Evolutionary conservation across 371 early-diverging fungal genomes (phyloP), one percentile per base, ranked within the genome.

Genomic region (Synchytrium microbalum): DNA sequence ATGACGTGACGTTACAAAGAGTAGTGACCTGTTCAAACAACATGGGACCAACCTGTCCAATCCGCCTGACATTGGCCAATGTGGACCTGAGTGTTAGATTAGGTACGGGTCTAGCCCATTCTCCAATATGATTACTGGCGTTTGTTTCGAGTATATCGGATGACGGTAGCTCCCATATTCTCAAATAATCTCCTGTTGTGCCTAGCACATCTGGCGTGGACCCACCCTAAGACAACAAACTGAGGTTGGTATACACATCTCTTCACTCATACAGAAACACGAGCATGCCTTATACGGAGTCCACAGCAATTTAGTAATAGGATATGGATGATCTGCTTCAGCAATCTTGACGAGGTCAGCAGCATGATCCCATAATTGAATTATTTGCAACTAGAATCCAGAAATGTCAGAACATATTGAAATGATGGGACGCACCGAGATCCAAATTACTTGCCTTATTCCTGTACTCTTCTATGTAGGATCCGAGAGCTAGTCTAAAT

Each of bases 271-370:
- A 14, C 23, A 51, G 23, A 51, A 23, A 51, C 66, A 10, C 26
- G 28, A 62, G 27, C 24, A 54, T 72, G 87, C 89, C 79, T 82
- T 86, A 59, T 78, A 71, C 13, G 95, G 96, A 51, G 89, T 84
- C 95, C 95, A 96, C 66, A 85, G 69, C 19, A 94, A 79, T 72
- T 93, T 93, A 3, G 95, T 92, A 33, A 88, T 79, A 25, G 97
- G 97, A 71, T 90, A 95, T 32, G 86, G 82, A n/a, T 90, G 87
- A 32, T 86, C 86, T 1, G 81, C 78, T 67, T 89, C 90, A 25
- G 90, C 94, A 10, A 90, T 74, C 1, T 81, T 73, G 16, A 85
- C 80, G 73, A 92, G 90, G 68, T 92, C 55, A 57, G 53, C 63
- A 64, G 68, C 60, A 64, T 70, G 24, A 29, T 67, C 68, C 19